A percentile compares a stretch with the other conserved stretches of the same genome.
Conservation (phyloP, 257 asterid genomes). For the Nicotiana tomentosiformis region DNA sequence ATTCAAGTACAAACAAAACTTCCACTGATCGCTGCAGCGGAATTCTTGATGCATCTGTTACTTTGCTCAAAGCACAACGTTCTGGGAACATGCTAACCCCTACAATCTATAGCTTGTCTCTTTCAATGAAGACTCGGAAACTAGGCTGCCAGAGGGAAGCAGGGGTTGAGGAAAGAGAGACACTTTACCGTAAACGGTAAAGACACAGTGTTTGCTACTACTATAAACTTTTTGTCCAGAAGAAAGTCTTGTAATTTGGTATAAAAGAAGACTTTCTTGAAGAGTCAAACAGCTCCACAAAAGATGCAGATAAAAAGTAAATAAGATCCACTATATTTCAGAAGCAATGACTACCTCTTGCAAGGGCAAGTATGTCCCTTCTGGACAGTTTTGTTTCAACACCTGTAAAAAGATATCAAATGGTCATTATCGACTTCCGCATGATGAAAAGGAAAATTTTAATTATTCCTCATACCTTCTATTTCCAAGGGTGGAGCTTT, state of each 20-base stretch:
- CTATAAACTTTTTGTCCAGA: not conserved
- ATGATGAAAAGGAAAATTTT: not conserved
- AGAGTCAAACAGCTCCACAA: not conserved
- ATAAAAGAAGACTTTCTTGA: not conserved
- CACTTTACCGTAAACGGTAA: not conserved
- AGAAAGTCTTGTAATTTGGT: not conserved
- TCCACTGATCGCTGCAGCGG: not conserved
- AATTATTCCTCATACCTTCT: slow-evolving; percentile 32
- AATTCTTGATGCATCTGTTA: not conserved
- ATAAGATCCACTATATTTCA: not conserved
- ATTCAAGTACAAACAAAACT: not conserved
- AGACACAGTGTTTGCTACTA: not conserved
- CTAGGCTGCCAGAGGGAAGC: not conserved
- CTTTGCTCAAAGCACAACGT: not conserved
- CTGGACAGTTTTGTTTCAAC: slow-evolving; percentile 24
- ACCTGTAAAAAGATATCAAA: slow-evolving; percentile 17
- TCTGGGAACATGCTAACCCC: not conserved
- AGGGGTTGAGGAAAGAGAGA: not conserved
- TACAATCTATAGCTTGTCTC: not conserved
- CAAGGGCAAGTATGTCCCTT: slow-evolving; percentile 75
- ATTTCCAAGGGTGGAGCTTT: slow-evolving; percentile 70
- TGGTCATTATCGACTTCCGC: not conserved
- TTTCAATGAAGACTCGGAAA: not conserved
- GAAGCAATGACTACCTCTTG: slow-evolving; percentile 51
- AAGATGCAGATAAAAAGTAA: not conserved